phyloP scores from a whole-genome alignment of 148 eudicot species.

The Nepenthes gracilis region DNA sequence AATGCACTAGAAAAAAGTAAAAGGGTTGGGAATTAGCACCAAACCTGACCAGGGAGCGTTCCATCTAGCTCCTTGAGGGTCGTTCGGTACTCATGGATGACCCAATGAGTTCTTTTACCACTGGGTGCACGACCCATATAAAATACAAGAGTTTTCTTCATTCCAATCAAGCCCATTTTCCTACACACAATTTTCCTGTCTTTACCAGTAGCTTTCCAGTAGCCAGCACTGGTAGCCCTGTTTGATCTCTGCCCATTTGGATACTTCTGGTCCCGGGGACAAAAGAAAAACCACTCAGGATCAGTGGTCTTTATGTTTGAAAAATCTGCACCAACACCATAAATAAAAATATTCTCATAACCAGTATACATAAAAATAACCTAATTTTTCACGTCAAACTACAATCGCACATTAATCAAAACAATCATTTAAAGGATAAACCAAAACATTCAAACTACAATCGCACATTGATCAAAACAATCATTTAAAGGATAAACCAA shows the following conservation, averaged over 20 bases:
- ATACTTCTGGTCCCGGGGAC: slow-evolving; percentile 90
- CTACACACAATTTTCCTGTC: slow-evolving; percentile 61
- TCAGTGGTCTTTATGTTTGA: slow-evolving; percentile 57
- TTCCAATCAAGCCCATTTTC: slow-evolving; percentile 52
- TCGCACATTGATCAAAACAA: background rate
- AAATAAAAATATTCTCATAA: background rate
- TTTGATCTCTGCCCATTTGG: slow-evolving; percentile 85
- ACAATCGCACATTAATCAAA: background rate
- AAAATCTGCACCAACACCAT: slow-evolving; percentile 37
- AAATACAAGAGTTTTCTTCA: slow-evolving; percentile 90
- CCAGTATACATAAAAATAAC: background rate
- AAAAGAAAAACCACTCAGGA: slow-evolving; percentile 90
- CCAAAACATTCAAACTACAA: background rate
- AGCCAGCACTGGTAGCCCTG: slow-evolving; percentile 73
- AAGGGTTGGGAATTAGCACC: background rate
- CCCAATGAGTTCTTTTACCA: slow-evolving; percentile 83
- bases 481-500: background rate
- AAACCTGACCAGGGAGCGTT: slow-evolving; percentile 84
- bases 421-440: background rate
- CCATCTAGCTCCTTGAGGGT: slow-evolving; percentile 71
- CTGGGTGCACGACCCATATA: slow-evolving; percentile 89
- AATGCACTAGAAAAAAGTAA: background rate
- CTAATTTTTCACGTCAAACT: background rate
- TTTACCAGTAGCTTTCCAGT: slow-evolving; percentile 98
- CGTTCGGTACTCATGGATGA: slow-evolving; percentile 89